Evolutionary conservation across 495 filamentous ascomycete genomes (phyloP).

Genomic region (Elaphomyces granulatus): DNA sequence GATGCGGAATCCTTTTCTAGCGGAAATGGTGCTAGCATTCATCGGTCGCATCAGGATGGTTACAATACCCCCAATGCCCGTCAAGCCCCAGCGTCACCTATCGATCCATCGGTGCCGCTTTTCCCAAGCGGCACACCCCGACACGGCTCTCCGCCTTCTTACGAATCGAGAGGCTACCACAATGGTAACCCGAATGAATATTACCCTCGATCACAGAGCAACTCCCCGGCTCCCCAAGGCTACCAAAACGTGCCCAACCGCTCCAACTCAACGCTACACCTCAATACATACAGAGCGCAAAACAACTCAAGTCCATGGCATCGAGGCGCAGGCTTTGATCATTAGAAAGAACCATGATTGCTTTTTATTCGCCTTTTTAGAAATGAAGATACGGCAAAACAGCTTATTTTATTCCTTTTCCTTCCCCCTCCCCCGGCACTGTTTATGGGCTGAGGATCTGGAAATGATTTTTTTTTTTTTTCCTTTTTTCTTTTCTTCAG

Average conservation of each 20-base stretch:
- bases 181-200: conserved; percentile 6
- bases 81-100: conserved; percentile 35
- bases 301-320: conserved; percentile 53
- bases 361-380: conserved; percentile 18
- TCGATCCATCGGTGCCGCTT: conserved; percentile 48
- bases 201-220: conserved; percentile 4
- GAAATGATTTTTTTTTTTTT: no score
- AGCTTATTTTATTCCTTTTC: conserved; percentile 3
- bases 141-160: conserved; percentile 25
- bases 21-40: conserved; percentile 24
- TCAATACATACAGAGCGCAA: conserved; percentile 28
- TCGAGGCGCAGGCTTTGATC: conserved; percentile 50
- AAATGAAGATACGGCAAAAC: conserved; percentile 34
- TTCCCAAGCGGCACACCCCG: conserved; percentile 37
- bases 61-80: conserved; percentile 6
- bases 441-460: no score
- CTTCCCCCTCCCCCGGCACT: no score
- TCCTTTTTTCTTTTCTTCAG: no score
- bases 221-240: conserved; percentile 22
- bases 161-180: conserved; percentile 19
- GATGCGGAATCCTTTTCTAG: conserved; percentile 56
- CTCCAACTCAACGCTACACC: conserved; percentile 12
- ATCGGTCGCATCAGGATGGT: conserved; percentile 18
- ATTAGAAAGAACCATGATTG: conserved; percentile 25
- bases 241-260: conserved; percentile 22